phyloP scores from a whole-genome alignment of 2,329 filamentous ascomycete genomes.

The Talaromyces sp. region DNA sequence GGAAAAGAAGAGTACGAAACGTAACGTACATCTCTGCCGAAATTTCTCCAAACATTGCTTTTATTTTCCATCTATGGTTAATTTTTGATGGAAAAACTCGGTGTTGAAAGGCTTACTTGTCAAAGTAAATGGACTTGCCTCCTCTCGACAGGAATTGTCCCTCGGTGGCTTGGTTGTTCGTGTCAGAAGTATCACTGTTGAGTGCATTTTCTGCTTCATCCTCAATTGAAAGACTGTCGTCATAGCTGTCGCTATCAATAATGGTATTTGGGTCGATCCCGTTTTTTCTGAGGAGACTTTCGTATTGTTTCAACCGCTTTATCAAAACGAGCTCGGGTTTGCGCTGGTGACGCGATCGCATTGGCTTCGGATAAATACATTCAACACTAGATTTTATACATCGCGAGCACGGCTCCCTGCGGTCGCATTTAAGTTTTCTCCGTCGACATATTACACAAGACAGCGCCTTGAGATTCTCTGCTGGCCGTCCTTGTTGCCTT shows the following conservation, averaged over 20 bases:
- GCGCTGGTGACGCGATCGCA: slow-evolving; percentile 6
- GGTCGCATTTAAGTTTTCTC: slow-evolving; percentile 14
- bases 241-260: too few species aligned
- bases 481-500: too few species aligned
- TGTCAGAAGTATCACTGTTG: background rate
- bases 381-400: slow-evolving; percentile 48
- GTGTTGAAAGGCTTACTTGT: slow-evolving; percentile 2
- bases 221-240: background rate
- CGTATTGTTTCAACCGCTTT: slow-evolving; percentile 4
- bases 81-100: background rate
- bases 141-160: slow-evolving; percentile 8
- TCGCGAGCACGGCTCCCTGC: slow-evolving; percentile 34
- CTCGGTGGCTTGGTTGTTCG: background rate
- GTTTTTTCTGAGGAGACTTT: slow-evolving; percentile 5
- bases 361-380: slow-evolving; percentile 50
- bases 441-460: slow-evolving; percentile 8
- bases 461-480: slow-evolving; percentile 1
- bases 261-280: slow-evolving; percentile 1
- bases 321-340: slow-evolving; percentile 5
- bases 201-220: background rate
- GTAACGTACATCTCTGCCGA: slow-evolving; percentile 3
- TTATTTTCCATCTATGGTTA: background rate
- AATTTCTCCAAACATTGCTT: slow-evolving; percentile 6
- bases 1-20: too few species aligned
- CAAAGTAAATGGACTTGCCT: slow-evolving; percentile 7